phyloP scores from a whole-genome alignment of 1,284 basidiomycete genomes.

The Agroathelia rolfsii region DNA sequence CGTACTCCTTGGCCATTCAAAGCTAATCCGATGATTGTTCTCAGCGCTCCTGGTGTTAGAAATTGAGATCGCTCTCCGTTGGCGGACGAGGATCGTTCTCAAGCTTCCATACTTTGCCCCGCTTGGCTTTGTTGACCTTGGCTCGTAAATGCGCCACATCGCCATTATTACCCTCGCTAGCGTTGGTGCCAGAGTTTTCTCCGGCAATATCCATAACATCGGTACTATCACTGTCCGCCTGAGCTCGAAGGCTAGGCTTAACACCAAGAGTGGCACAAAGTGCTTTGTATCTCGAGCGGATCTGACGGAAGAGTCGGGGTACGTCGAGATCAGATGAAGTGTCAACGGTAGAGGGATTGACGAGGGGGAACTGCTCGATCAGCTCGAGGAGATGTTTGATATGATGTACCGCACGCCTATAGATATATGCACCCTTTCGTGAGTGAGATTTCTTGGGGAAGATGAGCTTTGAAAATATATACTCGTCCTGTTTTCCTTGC shows the following conservation, averaged over 20 bases:
- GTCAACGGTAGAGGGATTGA: constrained; percentile 50
- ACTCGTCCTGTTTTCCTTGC: constrained; percentile 39
- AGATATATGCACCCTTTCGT: constrained; percentile 1
- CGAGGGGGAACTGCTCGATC: constrained; percentile 66
- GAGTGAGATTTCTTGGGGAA: constrained; percentile 1
- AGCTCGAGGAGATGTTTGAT: constrained; percentile 61
- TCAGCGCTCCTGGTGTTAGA: too few relatives aligned
- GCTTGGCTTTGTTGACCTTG: constrained; percentile 4
- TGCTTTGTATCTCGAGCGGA: constrained; percentile 81
- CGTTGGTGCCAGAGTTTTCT: constrained; percentile 20
- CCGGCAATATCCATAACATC: constrained; percentile 60
- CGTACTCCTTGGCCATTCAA: too few relatives aligned
- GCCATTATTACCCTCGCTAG: constrained; percentile 10
- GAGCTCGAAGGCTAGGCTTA: constrained; percentile 46
- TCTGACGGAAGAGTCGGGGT: constrained; percentile 67
- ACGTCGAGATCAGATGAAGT: constrained; percentile 55
- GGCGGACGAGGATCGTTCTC: too few relatives aligned
- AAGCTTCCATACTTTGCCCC: constrained; percentile 23
- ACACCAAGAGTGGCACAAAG: constrained; percentile 81
- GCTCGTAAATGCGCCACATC: background rate
- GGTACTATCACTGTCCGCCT: constrained; percentile 62
- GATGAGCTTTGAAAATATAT: constrained; percentile 4
- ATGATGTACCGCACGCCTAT: constrained; percentile 55
- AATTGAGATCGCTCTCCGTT: too few relatives aligned
- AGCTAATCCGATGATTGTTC: too few relatives aligned